phyloP scores from a whole-genome alignment of 139 green algal genomes.

The Closterium sp. region DNA sequence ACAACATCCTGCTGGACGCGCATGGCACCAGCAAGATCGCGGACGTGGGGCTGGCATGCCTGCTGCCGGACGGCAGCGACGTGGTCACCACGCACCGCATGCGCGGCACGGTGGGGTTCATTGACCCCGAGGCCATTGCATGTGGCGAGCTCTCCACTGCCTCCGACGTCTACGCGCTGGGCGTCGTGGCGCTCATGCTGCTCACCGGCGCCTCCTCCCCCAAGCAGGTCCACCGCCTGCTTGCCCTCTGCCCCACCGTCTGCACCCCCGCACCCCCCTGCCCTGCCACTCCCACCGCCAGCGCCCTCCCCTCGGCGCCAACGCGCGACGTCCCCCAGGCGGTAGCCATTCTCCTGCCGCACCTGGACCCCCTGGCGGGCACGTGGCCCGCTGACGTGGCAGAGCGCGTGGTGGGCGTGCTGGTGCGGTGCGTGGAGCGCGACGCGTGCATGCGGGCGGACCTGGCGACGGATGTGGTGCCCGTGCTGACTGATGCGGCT shows the following conservation, averaged over 20 bases:
- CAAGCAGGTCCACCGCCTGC: slow-evolving; percentile 3
- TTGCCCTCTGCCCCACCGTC: background rate
- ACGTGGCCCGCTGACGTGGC: background rate
- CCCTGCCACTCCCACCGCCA: background rate
- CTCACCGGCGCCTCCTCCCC: background rate
- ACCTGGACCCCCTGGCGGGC: slow-evolving; percentile 1
- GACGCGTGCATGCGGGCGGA: background rate
- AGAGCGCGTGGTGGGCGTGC: background rate
- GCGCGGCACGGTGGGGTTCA: slow-evolving; percentile 6
- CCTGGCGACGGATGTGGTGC: background rate
- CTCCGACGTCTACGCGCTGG: slow-evolving; percentile 3
- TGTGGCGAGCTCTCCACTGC: background rate
- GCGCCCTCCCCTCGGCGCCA: background rate
- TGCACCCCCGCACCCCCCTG: background rate
- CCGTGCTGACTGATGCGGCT: background rate
- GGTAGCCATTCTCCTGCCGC: background rate
- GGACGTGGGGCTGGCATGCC: slow-evolving; percentile 24
- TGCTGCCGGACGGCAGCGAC: background rate
- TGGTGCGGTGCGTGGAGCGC: slow-evolving; percentile 6
- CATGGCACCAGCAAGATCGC: slow-evolving; percentile 23
- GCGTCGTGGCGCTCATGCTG: background rate
- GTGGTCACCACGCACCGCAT: background rate
- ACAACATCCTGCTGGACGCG: slow-evolving; percentile 32
- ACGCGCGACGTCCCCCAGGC: background rate
- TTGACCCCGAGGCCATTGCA: background rate